Base-by-base conservation (phyloP, 768 basidiomycete genomes). In the Tricholoma sp. region DNA sequence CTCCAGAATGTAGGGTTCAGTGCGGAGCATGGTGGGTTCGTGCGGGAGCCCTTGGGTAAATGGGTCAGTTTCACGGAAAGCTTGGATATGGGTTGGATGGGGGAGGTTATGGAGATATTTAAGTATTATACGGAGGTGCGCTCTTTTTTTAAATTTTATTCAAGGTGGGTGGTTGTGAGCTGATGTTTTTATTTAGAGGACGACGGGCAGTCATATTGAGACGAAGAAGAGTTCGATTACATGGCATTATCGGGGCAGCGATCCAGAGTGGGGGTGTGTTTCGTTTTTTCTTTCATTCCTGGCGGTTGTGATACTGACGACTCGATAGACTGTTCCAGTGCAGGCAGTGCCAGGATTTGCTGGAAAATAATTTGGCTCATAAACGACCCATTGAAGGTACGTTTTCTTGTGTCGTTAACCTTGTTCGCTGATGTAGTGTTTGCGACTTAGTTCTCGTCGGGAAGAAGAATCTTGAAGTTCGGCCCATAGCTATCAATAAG, bases 401-500 rank as follows among this genome's bases (percentile, higher is more conserved):
- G 79, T 64, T 19, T 9, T 5, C 34, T 52, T 24, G 34, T 16
- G 6, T 56, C n/a, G 31, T 43, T 12, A 21, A 16, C 12, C 41
- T 45, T 16, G 24, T 32, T 21, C 60, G 24, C 56, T 50, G 24
- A 63, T 50, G 29, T 35, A 3, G 3, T 41, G 10, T 12, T 24
- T 51, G 22, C 3, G 31, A 41, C 1, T n/a, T 62, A 89, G 94
- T 97, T 4, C 84, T 97, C 52, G 89, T 96, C 29, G 96, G 96
- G 18, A 99, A 99, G 80, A 98, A 98, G 85, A 98, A 98, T 71
- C 79, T 99, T 45, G 96, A 99, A 75, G 95, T 98, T 19, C 85
- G 96, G 59, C 96, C 94, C 4, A 80, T 95, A 31, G 94, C 94
- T 1, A 85, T 98, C 58, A 98, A 97, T 82, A 98, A 99, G 84